Base-by-base conservation (phyloP, 805 yeast species). In the Saccharomycopsis olivae region DNA sequence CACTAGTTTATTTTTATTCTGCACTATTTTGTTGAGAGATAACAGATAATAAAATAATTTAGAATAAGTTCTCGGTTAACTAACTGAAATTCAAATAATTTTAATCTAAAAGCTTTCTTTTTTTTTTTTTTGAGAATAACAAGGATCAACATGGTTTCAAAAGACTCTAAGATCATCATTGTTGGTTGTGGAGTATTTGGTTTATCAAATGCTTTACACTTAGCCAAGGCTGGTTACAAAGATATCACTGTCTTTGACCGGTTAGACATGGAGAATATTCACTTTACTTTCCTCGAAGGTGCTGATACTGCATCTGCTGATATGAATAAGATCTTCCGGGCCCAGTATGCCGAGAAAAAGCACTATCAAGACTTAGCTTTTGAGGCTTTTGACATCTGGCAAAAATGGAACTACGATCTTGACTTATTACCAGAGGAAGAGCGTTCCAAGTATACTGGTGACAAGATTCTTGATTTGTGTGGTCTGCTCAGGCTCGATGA, bases 181-280 rank as follows among this genome's bases (percentile, higher is more conserved):
- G 62, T 69, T 10, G 78, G 78, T 16, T 65, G 72, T 5, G 77
- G 78, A 29, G 72, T 66, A 8, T 70, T 69, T 51, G 78, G 78
- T 1, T 54, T 71, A 15, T 65, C 75, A 15, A 59, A 65, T 4
- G 72, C 73, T 3, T 56, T 59, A n/a, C 61, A 67, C 31, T 56
- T 71, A 16, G 55, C 59, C 1, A 44, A 57, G 33, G 49, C 50
- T 10, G 69, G 68, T 1, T 64, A 60, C 46, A 48, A 30, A 2
- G 48, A 63, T 36, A 52, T 66, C 41, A 58, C 63, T 1, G 57
- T 66, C 2, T 59, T 58, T 37, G 71, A 66, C 40, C 55, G 58
- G 47, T 41, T 58, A 23, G 62, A 61, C 38, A 51, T 55, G 36
- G 44, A 49, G 18, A 30, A 35, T 9, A 51, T 52, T 40, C 45